Evolutionary conservation across 768 basidiomycete genomes (phyloP), one percentile per base, ranked within the genome.

Genomic region (Harrya chromipes): DNA sequence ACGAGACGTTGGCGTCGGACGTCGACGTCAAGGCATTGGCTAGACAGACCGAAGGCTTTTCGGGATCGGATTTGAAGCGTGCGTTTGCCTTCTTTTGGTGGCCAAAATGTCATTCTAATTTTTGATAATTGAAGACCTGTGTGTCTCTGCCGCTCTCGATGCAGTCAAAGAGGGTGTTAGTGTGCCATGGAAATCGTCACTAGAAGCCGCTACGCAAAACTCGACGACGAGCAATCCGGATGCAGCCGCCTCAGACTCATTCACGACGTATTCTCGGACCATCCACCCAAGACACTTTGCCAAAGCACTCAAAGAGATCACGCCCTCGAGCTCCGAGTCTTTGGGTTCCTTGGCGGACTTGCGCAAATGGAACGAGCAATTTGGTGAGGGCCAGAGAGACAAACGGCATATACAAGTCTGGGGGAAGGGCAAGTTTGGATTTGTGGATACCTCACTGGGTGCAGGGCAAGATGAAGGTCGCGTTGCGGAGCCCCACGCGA

Each of bases 21-120:
- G 71, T 92, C 11, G 80, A 87, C 53, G 64, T 84, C 16, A 71
- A 72, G 41, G 62, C 58, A 20, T 69, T 94, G 34, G 85, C 88
- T 5, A 79, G 77, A 63, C 79, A 81, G 65, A 91, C 91, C 0
- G 87, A 89, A 46, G 82, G 80, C 45, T 97, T 93, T 68, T 97
- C 94, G 49, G 94, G 94, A 14, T 95, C 93, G 23, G 94, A 97
- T 67, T 74, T 97, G 51, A 97, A 95, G 69, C 91, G 94, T 95
- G 50, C 63, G 88, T 74, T 14, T 46, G 4, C 20, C 13, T 39
- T 31, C 34, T 41, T 49, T 31, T 23, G 33, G 38, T 16, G 6
- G 0, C 7, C 9, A 34, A 6, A 5, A 24, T 46, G 29, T 21
- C 43, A 46, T 48, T 43, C 51, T 55, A 31, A 60, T 29, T 29